phyloP scores from a whole-genome alignment of 2,329 filamentous ascomycete species.

The Tetracladium maxilliforme region DNA sequence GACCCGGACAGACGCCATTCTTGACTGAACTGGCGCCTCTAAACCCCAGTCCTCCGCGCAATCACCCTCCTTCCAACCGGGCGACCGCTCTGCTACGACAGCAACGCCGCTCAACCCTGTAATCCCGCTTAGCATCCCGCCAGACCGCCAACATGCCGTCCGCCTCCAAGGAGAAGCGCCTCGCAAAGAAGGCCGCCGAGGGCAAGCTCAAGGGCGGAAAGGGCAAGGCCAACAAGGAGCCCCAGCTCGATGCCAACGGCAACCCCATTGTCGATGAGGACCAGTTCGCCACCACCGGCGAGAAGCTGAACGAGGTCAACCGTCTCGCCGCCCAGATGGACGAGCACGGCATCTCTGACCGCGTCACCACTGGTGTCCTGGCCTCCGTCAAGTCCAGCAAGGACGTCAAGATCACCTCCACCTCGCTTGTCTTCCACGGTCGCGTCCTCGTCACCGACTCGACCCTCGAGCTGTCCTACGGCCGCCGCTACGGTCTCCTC shows the following conservation, averaged over 20 bases:
- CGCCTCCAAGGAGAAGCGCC: conserved; percentile 56
- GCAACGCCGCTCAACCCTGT: not conserved
- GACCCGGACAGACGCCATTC: too few relatives aligned
- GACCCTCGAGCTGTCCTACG: conserved; percentile 83
- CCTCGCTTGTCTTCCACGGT: conserved; percentile 93
- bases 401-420: conserved; percentile 94
- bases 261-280: conserved; percentile 36
- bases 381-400: conserved; percentile 71
- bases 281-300: conserved; percentile 52
- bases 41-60: too few relatives aligned
- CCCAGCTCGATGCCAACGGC: conserved; percentile 48
- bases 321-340: conserved; percentile 88
- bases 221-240: conserved; percentile 33
- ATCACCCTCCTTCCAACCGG: too few relatives aligned
- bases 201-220: conserved; percentile 60
- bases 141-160: conserved; percentile 46
- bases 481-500: conserved; percentile 82
- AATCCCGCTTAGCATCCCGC: not conserved
- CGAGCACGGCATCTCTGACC: conserved; percentile 88
- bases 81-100: conserved; percentile 1
- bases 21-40: too few relatives aligned
- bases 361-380: conserved; percentile 94
- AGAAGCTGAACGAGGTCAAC: conserved; percentile 69
- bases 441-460: conserved; percentile 90
- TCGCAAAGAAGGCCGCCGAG: conserved; percentile 56